Evolutionary conservation across 495 filamentous ascomycete genomes (phyloP).

Genomic region (Lichina pygmaea): DNA sequence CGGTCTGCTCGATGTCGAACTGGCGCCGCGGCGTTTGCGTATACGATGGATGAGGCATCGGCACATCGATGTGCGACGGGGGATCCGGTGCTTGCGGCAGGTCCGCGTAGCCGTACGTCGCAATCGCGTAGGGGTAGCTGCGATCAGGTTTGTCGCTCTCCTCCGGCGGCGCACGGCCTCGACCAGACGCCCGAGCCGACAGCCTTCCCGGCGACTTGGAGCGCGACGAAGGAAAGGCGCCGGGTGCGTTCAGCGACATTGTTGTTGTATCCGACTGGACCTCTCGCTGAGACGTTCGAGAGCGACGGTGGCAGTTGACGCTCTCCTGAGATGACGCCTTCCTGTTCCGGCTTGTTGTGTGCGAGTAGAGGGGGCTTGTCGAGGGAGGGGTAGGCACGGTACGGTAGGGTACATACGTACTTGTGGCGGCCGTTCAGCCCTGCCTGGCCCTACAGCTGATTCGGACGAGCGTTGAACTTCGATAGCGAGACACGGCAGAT

Average conservation of each 20-base stretch:
- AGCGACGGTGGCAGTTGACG: too few relatives aligned
- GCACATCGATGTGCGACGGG: not conserved
- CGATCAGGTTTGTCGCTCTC: not conserved
- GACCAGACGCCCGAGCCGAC: not conserved
- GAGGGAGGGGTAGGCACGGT: too few relatives aligned
- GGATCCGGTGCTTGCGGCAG: constrained; percentile 1
- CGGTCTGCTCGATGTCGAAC: not conserved
- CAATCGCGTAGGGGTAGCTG: constrained; percentile 1
- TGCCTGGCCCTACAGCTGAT: too few relatives aligned
- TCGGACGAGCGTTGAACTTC: too few relatives aligned
- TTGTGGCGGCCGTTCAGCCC: too few relatives aligned
- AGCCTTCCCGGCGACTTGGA: constrained; percentile 9
- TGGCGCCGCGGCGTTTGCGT: not conserved
- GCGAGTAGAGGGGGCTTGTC: too few relatives aligned
- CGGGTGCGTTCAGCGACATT: not conserved
- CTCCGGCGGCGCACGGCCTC: not conserved
- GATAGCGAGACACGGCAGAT: too few relatives aligned
- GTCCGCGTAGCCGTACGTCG: not conserved
- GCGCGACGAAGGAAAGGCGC: not conserved
- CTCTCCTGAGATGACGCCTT: too few relatives aligned
- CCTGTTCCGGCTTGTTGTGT: too few relatives aligned
- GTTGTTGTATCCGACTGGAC: not conserved
- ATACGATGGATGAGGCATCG: not conserved
- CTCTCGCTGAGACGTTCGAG: too few relatives aligned
- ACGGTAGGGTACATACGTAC: too few relatives aligned